Base-by-base conservation (phyloP, 2,329 filamentous ascomycete genomes). In the Trichoderma simmonsii region DNA sequence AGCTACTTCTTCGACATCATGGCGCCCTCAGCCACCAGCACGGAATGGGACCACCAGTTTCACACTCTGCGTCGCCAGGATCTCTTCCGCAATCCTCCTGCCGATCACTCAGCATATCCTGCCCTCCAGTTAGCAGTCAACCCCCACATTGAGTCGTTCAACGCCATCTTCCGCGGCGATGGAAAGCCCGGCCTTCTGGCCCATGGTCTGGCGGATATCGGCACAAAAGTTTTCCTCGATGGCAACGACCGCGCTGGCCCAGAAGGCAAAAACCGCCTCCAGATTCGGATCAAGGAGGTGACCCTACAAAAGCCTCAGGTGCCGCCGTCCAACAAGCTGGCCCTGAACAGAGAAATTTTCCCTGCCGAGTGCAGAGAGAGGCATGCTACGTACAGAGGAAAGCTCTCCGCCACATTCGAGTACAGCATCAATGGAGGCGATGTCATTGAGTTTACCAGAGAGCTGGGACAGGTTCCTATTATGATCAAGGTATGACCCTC, bases 91-190 rank as follows among this genome's bases (percentile, higher is more conserved):
- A 91, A 97, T 76, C 95, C 96, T 21, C 95, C 96, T 0, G 92
- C 89, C 78, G 95, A 98, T 80, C 92, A 90, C 76, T 92, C 92
- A 11, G 94, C 95, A 72, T 98, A 97, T 79, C 96, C 96, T 15
- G 88, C 92, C 26, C 89, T 99, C 62, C 92, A 95, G 77, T 88
- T 89, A 73, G 93, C 95, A n/a, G 91, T 98, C 73, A 88, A 93
- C 75, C 96, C 96, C 64, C 96, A 99, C 82, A 92, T 98, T 77
- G 91, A 98, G 78, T 96, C 96, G 7, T 99, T 98, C 89, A 97
- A 99, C 85, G 91, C 91, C 67, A 87, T 98, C 62, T 97, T 98
- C 80, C 89, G 90, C 36, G 86, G 87, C 72, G 87, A 91, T 81
- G 93, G 93, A 64, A 83, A 81, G 74, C 81, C 80, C 15, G 82